Evolutionary conservation across 2,329 filamentous ascomycete species (phyloP).

Genomic region (Fusarium virguliforme): DNA sequence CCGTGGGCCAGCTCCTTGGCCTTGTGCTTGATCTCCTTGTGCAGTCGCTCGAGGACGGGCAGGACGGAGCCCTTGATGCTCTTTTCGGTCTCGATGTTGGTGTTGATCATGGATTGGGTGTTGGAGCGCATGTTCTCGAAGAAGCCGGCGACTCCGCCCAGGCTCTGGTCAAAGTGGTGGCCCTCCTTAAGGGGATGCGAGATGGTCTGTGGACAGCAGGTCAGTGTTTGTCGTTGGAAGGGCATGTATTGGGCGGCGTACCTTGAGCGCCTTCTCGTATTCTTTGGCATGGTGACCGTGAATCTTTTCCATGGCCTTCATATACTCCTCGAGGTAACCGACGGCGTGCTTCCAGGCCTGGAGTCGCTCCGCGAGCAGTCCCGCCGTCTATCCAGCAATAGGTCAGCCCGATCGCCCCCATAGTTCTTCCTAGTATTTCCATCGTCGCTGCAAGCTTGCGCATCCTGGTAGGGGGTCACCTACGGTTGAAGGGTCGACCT

Average conservation of each 20-base stretch:
- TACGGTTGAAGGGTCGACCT: constrained; percentile 72
- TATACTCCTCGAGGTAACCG: constrained; percentile 91
- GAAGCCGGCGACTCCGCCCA: constrained; percentile 90
- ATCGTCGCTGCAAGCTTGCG: neutral
- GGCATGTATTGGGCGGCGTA: constrained; percentile 29
- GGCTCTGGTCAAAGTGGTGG: constrained; percentile 91
- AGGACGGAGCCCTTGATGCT: constrained; percentile 88
- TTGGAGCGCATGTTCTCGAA: constrained; percentile 96
- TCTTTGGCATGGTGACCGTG: constrained; percentile 91
- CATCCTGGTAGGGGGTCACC: constrained; percentile 49
- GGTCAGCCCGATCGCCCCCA: constrained; percentile 23
- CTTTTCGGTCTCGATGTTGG: constrained; percentile 92
- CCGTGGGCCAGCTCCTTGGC: constrained; percentile 88
- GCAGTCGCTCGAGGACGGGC: constrained; percentile 89
- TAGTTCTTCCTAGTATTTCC: neutral
- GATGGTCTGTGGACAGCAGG: constrained; percentile 74
- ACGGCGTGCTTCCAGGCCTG: constrained; percentile 97
- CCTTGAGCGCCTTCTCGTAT: constrained; percentile 95
- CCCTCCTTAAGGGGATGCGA: constrained; percentile 89
- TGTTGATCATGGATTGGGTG: constrained; percentile 91
- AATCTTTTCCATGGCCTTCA: constrained; percentile 87
- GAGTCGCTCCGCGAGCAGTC: constrained; percentile 87
- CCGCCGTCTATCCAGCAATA: constrained; percentile 72
- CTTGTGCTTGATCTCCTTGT: constrained; percentile 98
- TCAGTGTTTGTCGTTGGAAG: constrained; percentile 15